phyloP scores from a whole-genome alignment of 2,329 filamentous ascomycete genomes.

The Cyclaneusma minus region DNA sequence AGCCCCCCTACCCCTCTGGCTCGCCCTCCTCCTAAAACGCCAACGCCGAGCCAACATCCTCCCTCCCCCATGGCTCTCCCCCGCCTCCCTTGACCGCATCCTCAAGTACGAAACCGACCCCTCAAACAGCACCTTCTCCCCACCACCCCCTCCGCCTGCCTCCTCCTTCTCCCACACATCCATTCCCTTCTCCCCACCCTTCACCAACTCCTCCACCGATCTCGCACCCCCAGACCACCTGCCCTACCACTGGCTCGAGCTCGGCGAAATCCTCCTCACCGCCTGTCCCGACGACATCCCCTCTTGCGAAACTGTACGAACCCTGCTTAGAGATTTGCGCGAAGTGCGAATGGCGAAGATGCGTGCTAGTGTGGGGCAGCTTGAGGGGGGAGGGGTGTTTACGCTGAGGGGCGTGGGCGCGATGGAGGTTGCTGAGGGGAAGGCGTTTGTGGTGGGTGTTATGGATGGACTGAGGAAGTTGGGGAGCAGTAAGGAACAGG shows the following conservation, averaged over 20 bases:
- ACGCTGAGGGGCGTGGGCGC: constrained; percentile 63
- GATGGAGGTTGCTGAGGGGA: constrained; percentile 81
- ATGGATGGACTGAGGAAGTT: constrained; percentile 80
- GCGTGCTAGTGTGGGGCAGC: constrained; percentile 52
- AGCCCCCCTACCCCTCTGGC: constrained; percentile 73
- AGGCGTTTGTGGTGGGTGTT: constrained; percentile 70
- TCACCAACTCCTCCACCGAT: constrained; percentile 60
- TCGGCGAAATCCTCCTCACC: constrained; percentile 75
- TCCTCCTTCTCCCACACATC: constrained; percentile 27
- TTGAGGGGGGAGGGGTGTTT: constrained; percentile 62
- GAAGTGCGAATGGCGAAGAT: constrained; percentile 87
- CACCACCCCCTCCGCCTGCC: constrained; percentile 52
- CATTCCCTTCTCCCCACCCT: constrained; percentile 49
- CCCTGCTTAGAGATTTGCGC: constrained; percentile 63
- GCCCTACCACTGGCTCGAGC: constrained; percentile 91
- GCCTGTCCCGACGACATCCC: constrained; percentile 73
- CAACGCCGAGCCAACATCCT: constrained; percentile 88
- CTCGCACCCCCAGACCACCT: constrained; percentile 52
- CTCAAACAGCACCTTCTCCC: constrained; percentile 58
- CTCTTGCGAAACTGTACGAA: constrained; percentile 56
- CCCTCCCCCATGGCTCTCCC: constrained; percentile 76
- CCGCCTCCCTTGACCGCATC: constrained; percentile 59
- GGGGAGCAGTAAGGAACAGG: constrained; percentile 64
- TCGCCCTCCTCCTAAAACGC: constrained; percentile 85
- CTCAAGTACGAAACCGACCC: constrained; percentile 67